A percentile compares a stretch with the other conserved stretches of the same genome.
Evolutionary conservation across 257 asterid species (phyloP).

Genomic region (Ballota nigra): DNA sequence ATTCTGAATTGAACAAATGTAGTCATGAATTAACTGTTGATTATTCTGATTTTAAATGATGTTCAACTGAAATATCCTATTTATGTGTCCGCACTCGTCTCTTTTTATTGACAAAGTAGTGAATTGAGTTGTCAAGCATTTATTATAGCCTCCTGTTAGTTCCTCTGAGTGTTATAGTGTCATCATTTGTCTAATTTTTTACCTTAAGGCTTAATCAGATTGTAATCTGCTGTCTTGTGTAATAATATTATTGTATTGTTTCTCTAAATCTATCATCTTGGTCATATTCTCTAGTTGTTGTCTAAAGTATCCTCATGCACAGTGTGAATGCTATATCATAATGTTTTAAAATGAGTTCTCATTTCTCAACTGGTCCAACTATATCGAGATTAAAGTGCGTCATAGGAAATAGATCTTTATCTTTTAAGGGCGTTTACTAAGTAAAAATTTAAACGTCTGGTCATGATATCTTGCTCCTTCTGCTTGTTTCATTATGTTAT

Average conservation of each 20-base stretch:
- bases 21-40: not conserved
- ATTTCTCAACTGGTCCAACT: not conserved
- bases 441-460: not conserved
- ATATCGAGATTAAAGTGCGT: not conserved
- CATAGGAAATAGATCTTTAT: not conserved
- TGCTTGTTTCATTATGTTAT: not conserved
- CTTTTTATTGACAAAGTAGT: not conserved
- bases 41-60: not conserved
- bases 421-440: not conserved
- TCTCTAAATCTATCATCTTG: not conserved
- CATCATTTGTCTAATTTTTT: constrained; percentile 7
- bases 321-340: not conserved
- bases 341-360: constrained; percentile 9
- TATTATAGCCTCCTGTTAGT: too few species aligned
- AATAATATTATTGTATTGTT: not conserved
- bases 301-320: constrained; percentile 2
- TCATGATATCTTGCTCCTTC: not conserved
- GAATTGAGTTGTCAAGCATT: not conserved
- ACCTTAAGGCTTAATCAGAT: not conserved
- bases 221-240: not conserved
- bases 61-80: not conserved
- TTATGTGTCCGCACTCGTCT: not conserved
- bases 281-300: not conserved
- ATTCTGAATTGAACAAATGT: not conserved
- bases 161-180: not conserved